Conservation (phyloP, 106 monocot genomes). For the Dioscorea dumetorum region DNA sequence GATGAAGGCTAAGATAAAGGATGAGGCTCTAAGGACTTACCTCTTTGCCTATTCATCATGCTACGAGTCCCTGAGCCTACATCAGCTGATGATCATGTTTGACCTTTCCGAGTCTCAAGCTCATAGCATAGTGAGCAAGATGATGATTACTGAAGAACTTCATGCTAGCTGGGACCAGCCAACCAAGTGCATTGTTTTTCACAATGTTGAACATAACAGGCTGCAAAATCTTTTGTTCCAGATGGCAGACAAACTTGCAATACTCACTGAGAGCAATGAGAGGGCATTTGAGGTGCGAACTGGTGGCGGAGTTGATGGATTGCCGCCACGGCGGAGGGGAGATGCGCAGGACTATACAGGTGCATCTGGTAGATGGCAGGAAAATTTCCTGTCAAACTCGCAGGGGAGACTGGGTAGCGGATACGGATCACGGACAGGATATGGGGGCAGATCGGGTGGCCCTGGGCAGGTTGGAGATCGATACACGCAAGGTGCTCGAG, state of each 20-base stretch:
- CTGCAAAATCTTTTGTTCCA: conserved; percentile 80
- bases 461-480: conserved; percentile 20
- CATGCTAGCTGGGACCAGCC: conserved; percentile 97
- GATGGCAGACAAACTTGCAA: conserved; percentile 77
- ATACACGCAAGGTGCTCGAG: conserved; percentile 12
- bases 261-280: conserved; percentile 86
- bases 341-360: conserved; percentile 50
- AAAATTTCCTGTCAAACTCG: conserved; percentile 32
- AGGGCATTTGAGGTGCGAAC: conserved; percentile 80
- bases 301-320: conserved; percentile 77
- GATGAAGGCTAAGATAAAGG: conserved; percentile 74
- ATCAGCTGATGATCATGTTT: conserved; percentile 69
- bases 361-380: conserved; percentile 68
- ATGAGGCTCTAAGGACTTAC: conserved; percentile 74
- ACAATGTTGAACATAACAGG: conserved; percentile 66
- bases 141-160: conserved; percentile 85
- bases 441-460: conserved; percentile 21
- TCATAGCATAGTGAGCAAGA: conserved; percentile 83
- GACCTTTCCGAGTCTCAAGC: conserved; percentile 45
- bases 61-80: conserved; percentile 72
- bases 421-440: conserved; percentile 26
- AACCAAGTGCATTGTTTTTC: conserved; percentile 65
- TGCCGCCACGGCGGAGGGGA: conserved; percentile 49
- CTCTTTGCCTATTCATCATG: conserved; percentile 70
- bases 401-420: conserved; percentile 41